Evolutionary conservation across 2,329 filamentous ascomycete species (phyloP).

Genomic region (Fusarium globosum): DNA sequence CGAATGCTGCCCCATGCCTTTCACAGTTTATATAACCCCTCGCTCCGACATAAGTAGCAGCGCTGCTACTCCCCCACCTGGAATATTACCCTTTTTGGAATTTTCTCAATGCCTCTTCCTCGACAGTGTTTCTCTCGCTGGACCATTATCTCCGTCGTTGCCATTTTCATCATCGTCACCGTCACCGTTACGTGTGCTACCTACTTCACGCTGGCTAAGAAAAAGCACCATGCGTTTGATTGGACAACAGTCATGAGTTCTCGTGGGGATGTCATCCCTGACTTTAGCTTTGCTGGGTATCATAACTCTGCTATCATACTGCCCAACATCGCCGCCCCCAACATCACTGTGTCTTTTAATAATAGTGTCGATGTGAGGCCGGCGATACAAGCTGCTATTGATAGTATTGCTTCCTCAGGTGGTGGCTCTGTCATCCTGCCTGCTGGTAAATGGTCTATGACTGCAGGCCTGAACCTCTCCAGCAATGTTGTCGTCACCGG

Average conservation of each 20-base stretch:
- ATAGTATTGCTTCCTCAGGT: conserved; percentile 5
- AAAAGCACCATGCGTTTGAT: conserved; percentile 13
- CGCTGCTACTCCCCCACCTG: background rate
- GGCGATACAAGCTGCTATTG: conserved; percentile 29
- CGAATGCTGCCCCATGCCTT: background rate
- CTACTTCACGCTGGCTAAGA: conserved; percentile 12
- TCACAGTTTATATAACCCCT: conserved; percentile 2
- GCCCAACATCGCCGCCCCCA: background rate
- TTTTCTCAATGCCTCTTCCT: conserved; percentile 10
- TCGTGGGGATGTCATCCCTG: conserved; percentile 31
- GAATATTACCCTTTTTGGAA: background rate
- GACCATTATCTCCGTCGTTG: background rate
- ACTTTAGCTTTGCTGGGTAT: conserved; percentile 40
- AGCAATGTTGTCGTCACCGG: conserved; percentile 13
- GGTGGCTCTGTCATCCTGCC: conserved; percentile 30
- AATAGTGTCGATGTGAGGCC: conserved; percentile 10
- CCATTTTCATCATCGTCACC: background rate
- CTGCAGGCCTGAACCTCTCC: conserved; percentile 10
- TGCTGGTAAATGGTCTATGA: conserved; percentile 18
- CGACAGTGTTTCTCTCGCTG: conserved; percentile 16
- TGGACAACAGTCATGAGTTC: conserved; percentile 19
- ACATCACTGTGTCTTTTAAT: background rate
- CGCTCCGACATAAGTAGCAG: background rate
- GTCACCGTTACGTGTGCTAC: conserved; percentile 6
- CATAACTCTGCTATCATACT: conserved; percentile 29